Base-by-base conservation (phyloP, 352 stramenopile species). In the Elongisporangium prolatum region DNA sequence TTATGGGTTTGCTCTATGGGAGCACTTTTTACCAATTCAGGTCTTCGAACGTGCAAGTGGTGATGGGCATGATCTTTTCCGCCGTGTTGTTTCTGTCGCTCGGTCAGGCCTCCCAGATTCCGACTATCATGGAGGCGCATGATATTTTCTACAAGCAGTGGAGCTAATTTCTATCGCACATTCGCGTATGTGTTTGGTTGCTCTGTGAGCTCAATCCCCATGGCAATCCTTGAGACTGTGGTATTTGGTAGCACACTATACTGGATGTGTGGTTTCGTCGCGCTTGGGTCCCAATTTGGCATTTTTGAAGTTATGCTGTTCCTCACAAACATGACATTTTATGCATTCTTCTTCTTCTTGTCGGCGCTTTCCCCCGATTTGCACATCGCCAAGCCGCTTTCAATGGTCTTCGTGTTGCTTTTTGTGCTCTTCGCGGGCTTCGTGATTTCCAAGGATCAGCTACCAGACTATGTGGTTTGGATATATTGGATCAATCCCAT, bases 241-340 rank as follows among this genome's bases (percentile, higher is more conserved):
- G 55, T 85, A 21, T 93, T 95, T 68, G 81, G 80, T 7, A 80
- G 68, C 6, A 55, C 91, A 34, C 59, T 92, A 7, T 95, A 95
- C 65, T 95, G 74, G 67, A 83, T 91, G 68, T 78, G 86, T 52
- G 85, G 85, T 17, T 77, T 95, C 49, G 60, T 64, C 47, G 50
- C 52, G 18, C 18, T 59, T 13, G 54, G 22, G 16, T 52, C 49
- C 18, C 51, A 55, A 6, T 62, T 67, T 55, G 18, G 67, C 11
- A 47, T 71, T 22, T 64, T 67, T 50, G 16, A 67, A 60, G 18
- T 59, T 10, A 5, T 40, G n/a, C 48, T 71, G 52, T 28, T 67
- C 10, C 49, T 71, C 52, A 56, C 53, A 37, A 69, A 61, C 48
- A 20, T 59, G 4, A 54, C 47, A 0, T 56, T 71, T 14, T 58